Evolutionary conservation across 2,329 filamentous ascomycete genomes (phyloP).

Genomic region (Pseudocercospora pini-densiflorae): DNA sequence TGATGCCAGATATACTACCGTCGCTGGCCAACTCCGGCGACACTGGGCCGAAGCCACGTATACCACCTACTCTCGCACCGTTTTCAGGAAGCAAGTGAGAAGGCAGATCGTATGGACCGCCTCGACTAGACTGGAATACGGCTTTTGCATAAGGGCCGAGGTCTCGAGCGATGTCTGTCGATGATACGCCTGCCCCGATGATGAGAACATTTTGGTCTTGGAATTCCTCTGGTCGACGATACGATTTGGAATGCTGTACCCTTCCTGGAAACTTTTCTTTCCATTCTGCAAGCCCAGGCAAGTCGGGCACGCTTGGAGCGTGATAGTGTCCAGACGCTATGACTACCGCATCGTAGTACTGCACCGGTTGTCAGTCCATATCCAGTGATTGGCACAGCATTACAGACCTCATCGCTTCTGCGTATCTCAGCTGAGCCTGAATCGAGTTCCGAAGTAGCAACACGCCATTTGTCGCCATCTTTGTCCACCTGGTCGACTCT

Average conservation of each 20-base stretch:
- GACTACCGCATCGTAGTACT: slow-evolving; percentile 56
- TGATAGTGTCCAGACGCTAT: slow-evolving; percentile 62
- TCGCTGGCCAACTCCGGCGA: slow-evolving; percentile 21
- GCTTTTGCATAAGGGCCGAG: slow-evolving; percentile 50
- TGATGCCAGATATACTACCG: slow-evolving; percentile 53
- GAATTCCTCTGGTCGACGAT: slow-evolving; percentile 53
- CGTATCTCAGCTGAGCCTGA: not conserved
- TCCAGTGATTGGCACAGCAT: not conserved
- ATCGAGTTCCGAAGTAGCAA: slow-evolving; percentile 46
- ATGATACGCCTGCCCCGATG: slow-evolving; percentile 61
- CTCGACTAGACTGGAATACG: slow-evolving; percentile 62
- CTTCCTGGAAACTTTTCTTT: slow-evolving; percentile 52
- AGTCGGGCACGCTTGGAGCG: slow-evolving; percentile 54
- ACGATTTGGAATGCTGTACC: slow-evolving; percentile 58
- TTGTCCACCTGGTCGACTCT: slow-evolving; percentile 62
- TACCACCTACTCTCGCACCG: slow-evolving; percentile 57
- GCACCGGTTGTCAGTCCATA: not conserved
- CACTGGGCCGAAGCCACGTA: slow-evolving; percentile 51
- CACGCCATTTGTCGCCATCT: slow-evolving; percentile 53
- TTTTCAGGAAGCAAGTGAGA: slow-evolving; percentile 58
- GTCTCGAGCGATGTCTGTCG: slow-evolving; percentile 59
- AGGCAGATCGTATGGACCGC: slow-evolving; percentile 64
- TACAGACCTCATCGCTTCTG: not conserved
- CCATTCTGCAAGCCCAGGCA: slow-evolving; percentile 53
- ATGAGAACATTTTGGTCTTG: slow-evolving; percentile 62